These are phyloP conservation scores for Zea mays DNA, from an alignment of 176 grass and related monocot species.

Conservation along the genomic window DNA sequence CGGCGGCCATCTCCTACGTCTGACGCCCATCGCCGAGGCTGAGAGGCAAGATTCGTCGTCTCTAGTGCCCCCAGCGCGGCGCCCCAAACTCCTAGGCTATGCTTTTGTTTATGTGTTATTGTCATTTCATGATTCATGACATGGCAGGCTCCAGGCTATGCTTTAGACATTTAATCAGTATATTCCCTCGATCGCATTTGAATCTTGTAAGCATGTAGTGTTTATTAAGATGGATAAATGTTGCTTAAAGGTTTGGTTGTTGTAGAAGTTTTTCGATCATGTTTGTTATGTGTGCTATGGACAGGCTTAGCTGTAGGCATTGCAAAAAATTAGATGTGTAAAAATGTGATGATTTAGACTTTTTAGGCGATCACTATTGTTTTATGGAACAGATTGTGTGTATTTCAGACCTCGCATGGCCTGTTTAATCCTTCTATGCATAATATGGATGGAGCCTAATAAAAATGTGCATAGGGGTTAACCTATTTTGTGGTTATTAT, in stretches of 20 bases:
- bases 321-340: background rate
- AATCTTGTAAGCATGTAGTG: background rate
- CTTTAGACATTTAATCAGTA: background rate
- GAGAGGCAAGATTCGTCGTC: no score
- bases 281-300: slow-evolving; percentile 1
- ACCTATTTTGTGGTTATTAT: background rate
- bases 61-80: no score
- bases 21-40: no score
- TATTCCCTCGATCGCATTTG: background rate
- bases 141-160: slow-evolving; percentile 6
- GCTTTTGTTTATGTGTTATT: background rate
- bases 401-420: background rate
- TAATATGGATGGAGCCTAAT: background rate
- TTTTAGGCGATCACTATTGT: background rate
- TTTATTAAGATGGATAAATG: background rate
- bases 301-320: background rate
- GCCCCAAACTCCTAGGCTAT: no score
- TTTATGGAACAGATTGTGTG: background rate
- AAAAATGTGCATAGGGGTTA: background rate
- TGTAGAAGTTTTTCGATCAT: background rate
- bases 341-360: background rate
- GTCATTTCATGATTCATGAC: background rate
- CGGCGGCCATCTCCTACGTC: no score
- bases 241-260: background rate
- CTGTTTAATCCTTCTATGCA: background rate